Evolutionary conservation across 345 rosid genomes (phyloP), one percentile per base, ranked within the genome.

Genomic region (Aquilaria yunnanensis): DNA sequence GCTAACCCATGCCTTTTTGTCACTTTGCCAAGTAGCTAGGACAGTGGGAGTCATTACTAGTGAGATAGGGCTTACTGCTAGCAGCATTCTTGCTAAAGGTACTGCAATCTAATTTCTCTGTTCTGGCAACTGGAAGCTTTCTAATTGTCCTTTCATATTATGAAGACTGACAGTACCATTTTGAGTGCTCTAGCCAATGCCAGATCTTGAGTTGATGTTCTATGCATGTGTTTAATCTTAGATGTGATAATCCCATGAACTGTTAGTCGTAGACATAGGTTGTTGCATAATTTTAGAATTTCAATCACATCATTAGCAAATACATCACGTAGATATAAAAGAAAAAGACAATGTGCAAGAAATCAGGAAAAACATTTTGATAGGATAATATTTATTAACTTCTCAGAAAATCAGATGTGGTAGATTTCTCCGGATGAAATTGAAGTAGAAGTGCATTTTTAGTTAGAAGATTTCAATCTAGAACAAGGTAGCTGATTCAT

Each of bases 41-140:
- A 16, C 23, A 16, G 0, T 16, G 23, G 0, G 23, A 16, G 23
- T 16, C 23, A 16, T 90, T 64, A 87, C 77, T 57, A 93, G 81
- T 1, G 99, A 94, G 60, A 90, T 97, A 57, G 99, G 99, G 77
- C 97, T 94, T 69, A 87, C 96, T 68, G 97, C 85, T 75, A 83
- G 68, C 66, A 90, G 81, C 68, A 83, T 77, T 61, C 83, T 92
- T 62, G 80, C 81, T 29, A 74, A 69, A 51, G 87, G 75, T 68
- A 78, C 80, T 75, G 91, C 96, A 80, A 86, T 88, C 76, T 81
- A 96, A 72, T 69, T 81, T 72, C 87, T 94, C 72, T 85, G 86
- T 74, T 90, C 88, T 2, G 81, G 67, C 65, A 88, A 56, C 59
- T 78, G 86, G 69, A 73, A 86, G 81, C 86, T 74, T 67, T 78